Evolutionary conservation across 176 grass and related monocot species (phyloP).

Genomic region (Eremochloa ophiuroides): DNA sequence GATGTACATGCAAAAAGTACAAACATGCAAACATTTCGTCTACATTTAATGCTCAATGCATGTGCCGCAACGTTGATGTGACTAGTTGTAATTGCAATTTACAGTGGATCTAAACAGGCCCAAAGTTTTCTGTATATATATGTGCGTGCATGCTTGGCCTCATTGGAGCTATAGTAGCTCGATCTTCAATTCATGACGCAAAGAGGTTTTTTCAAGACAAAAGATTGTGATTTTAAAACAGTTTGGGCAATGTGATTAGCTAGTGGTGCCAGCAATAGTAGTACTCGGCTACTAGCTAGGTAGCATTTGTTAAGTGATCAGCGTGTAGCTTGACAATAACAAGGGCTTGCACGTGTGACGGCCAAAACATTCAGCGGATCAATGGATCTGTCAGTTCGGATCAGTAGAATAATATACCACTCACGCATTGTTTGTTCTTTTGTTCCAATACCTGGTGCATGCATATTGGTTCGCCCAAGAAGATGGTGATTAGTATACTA

Average conservation of each 20-base stretch:
- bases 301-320: neutral
- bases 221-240: neutral
- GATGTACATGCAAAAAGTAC: no score
- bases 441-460: neutral
- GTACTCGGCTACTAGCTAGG: no score
- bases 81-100: no score
- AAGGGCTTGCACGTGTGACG: conserved; percentile 31
- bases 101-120: no score
- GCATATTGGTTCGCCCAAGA: neutral
- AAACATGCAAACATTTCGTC: no score
- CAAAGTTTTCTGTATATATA: no score
- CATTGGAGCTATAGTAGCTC: no score
- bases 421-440: neutral
- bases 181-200: neutral
- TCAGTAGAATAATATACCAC: neutral
- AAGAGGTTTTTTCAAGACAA: neutral
- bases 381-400: neutral
- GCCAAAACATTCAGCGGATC: conserved; percentile 37
- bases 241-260: neutral
- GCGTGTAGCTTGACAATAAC: neutral
- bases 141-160: neutral
- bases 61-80: no score
- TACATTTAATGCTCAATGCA: no score
- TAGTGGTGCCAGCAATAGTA: neutral
- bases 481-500: no score